Base-by-base conservation (phyloP, 768 basidiomycete genomes). In the Tricholoma furcatifolium region DNA sequence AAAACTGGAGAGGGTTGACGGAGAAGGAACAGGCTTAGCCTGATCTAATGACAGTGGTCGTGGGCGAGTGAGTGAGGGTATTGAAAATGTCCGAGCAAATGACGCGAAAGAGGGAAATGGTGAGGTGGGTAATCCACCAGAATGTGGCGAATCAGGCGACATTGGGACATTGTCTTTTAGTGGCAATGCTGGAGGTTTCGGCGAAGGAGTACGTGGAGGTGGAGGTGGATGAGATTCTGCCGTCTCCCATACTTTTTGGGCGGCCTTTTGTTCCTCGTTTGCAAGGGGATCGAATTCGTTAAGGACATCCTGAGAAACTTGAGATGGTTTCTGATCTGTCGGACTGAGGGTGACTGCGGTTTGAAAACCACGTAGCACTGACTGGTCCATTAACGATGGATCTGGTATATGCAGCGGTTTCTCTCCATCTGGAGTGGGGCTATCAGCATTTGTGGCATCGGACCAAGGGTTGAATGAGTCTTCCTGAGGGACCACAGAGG, bases 221-320 rank as follows among this genome's bases (percentile, higher is more conserved):
- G 84, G 75, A 30, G 85, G 82, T 21, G 83, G 84, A 65, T 88
- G 85, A 1, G 77, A 74, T 58, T 87, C 81, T 18, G 83, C 70
- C 15, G 67, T 70, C 54, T 77, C 79, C 88, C 88, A 89, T 41
- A 85, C 87, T 12, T 80, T 76, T 38, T 76, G 75, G 3, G 86
- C 85, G 20, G 75, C 80, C 51, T 76, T 67, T 64, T 86, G 84
- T 51, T 85, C 82, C 31, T 70, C 62, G 56, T 73, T 79, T 0
- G 70, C 81, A 20, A 88, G 69, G 14, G 87, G 87, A 68, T 91
- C 87, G 63, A 91, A 89, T 62, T 87, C 80, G 32, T 69, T 73
- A 47, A 89, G 67, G 3, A 85, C 69, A 39, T 80, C 73, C 51
- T 67, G 66, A n/a, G 70, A 63, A 7, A 68, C 66, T 18, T 63